These are phyloP conservation scores for Yarrowia sp. DNA, from an alignment of 805 yeast species.

Conservation along the genomic window DNA sequence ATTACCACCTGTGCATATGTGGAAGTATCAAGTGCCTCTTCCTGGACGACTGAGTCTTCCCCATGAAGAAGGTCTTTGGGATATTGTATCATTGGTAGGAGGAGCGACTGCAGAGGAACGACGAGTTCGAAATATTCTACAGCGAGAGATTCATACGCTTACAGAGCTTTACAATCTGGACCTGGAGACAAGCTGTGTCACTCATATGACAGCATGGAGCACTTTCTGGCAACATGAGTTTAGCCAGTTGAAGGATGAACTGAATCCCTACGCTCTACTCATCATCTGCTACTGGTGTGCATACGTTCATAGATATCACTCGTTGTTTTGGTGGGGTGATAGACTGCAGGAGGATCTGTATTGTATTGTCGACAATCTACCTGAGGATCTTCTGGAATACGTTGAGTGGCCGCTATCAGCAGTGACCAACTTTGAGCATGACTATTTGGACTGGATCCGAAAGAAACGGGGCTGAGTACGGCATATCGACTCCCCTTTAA, in stretches of 20 bases:
- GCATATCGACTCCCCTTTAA: background rate
- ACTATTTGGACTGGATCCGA: background rate
- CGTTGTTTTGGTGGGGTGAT: background rate
- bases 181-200: background rate
- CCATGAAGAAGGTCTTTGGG: background rate
- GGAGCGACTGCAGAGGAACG: background rate
- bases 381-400: background rate
- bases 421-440: background rate
- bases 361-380: background rate
- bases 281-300: conserved; percentile 2
- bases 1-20: background rate
- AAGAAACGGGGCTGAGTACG: background rate
- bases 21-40: background rate
- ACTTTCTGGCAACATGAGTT: background rate
- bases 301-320: background rate
- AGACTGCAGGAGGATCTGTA: background rate
- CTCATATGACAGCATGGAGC: background rate
- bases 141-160: background rate
- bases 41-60: background rate
- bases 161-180: background rate
- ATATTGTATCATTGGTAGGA: background rate
- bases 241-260: background rate
- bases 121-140: background rate
- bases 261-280: background rate
- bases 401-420: background rate